Base-by-base conservation (phyloP, 139 green algal species). In the Chlorella ohadii region DNA sequence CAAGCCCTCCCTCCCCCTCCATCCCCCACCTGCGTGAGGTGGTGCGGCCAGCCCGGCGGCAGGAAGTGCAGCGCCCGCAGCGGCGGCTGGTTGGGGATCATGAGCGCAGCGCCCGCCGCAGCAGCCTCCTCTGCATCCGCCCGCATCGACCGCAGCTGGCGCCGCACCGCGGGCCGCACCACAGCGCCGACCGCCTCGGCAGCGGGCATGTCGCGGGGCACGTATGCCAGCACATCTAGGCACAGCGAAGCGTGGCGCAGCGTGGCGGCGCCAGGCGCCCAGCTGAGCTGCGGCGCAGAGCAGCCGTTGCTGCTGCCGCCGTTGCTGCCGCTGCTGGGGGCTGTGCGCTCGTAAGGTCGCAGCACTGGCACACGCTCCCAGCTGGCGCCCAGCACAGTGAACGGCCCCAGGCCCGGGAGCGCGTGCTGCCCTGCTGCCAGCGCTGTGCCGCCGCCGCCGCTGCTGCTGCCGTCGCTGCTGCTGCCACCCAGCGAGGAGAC, bases 161-260 rank as follows among this genome's bases (percentile, higher is more conserved):
- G 55, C 31, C 59, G 47, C n/a, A 82, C 34, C 6, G 71, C 79
- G 0, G 79, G 79, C 31, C 57, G 23, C 23, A 81, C 22, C 1
- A 79, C 17, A 3, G 41, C 13, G 57, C 27, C 23, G 3, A 75
- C 79, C 41, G 55, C 55, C 65, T 74, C 57, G 13, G 71, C 59
- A 1, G 81, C 41, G 1, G 56, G 66, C 63, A 73, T 84, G 59
- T 20, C 28, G 0, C 27, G 38, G 0, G 84, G 89, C 55, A 83
- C 78, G 61, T 87, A 90, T 56, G 63, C 79, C 36, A 92, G 78
- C n/a, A 83, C 85, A 78, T 91, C 89, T 65, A 92, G 38, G 55
- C 63, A 64, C 6, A 92, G 55, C 7, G 25, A 41, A n/a, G 47
- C 22, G 51, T 79, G 84, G 51, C 33, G 76, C n/a, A 82, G 31